Conservation (phyloP, 1,284 basidiomycete species). For the Chalciporus sp. region DNA sequence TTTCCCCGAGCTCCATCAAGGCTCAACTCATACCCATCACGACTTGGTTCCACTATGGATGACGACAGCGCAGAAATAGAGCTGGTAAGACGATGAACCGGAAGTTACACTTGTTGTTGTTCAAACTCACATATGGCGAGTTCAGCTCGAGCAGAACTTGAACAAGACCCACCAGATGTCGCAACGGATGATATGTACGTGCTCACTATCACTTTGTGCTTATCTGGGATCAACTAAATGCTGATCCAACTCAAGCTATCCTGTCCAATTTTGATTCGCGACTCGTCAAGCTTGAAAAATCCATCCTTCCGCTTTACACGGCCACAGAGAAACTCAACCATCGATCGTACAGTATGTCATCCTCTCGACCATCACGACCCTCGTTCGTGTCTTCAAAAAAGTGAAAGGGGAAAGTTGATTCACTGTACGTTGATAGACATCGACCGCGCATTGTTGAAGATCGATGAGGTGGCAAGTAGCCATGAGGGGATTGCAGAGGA, state of each 20-base stretch:
- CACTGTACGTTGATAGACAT: conserved; percentile 54
- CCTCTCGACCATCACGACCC: background rate
- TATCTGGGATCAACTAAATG: background rate
- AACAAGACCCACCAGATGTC: conserved; percentile 82
- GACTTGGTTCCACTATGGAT: conserved; percentile 16
- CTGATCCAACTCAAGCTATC: conserved; percentile 53
- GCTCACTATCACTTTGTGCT: background rate
- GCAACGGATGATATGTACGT: conserved; percentile 78
- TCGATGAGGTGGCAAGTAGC: conserved; percentile 74
- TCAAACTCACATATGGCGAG: background rate
- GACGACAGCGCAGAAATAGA: conserved; percentile 34
- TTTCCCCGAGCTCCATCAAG: no score
- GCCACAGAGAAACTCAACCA: conserved; percentile 75
- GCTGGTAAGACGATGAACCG: conserved; percentile 6
- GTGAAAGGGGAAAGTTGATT: background rate
- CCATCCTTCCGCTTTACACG: conserved; percentile 73
- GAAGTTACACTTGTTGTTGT: background rate
- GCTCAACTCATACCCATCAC: background rate
- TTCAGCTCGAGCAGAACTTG: conserved; percentile 79
- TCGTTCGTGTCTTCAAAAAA: background rate
- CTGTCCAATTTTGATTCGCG: conserved; percentile 78
- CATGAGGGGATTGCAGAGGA: conserved; percentile 77
- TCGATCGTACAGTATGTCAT: conserved; percentile 61
- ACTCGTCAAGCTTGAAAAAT: conserved; percentile 77
- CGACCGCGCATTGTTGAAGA: conserved; percentile 72